phyloP scores from a whole-genome alignment of 176 grass and related monocot species.

The Aechmea fasciata region DNA sequence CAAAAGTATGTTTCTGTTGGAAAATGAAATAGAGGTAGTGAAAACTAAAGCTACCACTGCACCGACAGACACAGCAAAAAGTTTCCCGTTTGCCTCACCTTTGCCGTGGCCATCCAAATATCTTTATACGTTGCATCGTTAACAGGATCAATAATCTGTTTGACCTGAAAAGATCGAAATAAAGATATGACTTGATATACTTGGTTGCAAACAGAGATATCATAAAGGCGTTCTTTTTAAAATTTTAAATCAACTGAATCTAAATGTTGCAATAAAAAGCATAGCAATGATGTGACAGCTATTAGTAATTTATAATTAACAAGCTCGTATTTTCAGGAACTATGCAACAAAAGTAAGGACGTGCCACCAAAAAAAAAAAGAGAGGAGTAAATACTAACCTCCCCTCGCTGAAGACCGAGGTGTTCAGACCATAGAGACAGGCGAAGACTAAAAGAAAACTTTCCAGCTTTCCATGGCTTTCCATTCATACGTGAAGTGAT shows the following conservation, averaged over 20 bases:
- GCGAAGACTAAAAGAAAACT: slow-evolving; percentile 76
- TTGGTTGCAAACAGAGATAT: not conserved
- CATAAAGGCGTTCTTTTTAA: not conserved
- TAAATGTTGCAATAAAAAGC: not conserved
- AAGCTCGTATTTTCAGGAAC: not conserved
- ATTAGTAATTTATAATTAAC: not conserved
- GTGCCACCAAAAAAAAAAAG: too few species aligned
- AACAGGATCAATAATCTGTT: slow-evolving; percentile 55
- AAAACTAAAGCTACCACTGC: not conserved
- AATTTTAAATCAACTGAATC: not conserved
- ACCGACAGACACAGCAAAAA: not conserved
- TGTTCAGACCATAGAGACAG: slow-evolving; percentile 87
- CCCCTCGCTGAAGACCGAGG: slow-evolving; percentile 77
- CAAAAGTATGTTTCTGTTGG: not conserved
- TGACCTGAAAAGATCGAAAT: slow-evolving; percentile 29
- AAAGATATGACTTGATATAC: not conserved
- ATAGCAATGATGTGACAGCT: too few species aligned
- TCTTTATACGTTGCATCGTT: slow-evolving; percentile 42
- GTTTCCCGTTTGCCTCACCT: slow-evolving; percentile 25
- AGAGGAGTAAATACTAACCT: slow-evolving; percentile 39
- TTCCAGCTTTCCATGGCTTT: slow-evolving; percentile 90
- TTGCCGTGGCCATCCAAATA: slow-evolving; percentile 71
- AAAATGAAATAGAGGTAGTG: not conserved
- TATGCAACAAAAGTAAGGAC: not conserved
- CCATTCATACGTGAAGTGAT: slow-evolving; percentile 88